Evolutionary conservation across 2,329 filamentous ascomycete genomes (phyloP).

Genomic region (Metarhizium guizhouense): DNA sequence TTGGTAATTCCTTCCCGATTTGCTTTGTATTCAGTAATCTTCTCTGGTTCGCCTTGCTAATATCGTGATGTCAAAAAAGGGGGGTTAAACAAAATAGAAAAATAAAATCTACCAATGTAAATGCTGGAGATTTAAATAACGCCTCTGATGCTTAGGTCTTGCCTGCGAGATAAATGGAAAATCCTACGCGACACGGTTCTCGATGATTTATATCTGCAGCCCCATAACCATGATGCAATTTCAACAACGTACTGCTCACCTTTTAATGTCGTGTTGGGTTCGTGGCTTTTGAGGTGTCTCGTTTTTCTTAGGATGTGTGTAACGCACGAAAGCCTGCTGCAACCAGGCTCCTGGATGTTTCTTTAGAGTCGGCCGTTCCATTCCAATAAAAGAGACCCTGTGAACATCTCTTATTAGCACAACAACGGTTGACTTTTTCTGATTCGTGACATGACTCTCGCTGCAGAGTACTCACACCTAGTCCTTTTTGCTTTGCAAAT

Average conservation of each 20-base stretch:
- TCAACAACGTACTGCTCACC: not conserved
- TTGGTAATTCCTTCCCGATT: too few species aligned
- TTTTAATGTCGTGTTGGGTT: not conserved
- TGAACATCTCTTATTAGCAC: constrained; percentile 4
- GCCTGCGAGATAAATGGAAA: not conserved
- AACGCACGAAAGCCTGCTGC: constrained; percentile 47
- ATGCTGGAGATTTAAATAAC: not conserved
- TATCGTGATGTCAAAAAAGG: too few species aligned
- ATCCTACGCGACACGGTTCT: not conserved
- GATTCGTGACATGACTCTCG: not conserved
- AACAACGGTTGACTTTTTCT: not conserved
- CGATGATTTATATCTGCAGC: not conserved
- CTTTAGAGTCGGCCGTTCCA: constrained; percentile 59
- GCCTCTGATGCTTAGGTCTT: not conserved
- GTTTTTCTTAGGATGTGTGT: constrained; percentile 14
- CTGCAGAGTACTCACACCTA: constrained; percentile 44
- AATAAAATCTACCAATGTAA: not conserved
- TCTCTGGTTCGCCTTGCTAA: too few species aligned
- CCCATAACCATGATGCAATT: not conserved
- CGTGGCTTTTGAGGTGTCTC: not conserved
- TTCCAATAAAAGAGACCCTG: constrained; percentile 77
- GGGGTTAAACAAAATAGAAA: too few species aligned
- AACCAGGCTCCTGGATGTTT: constrained; percentile 48
- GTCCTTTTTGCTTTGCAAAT: constrained; percentile 60
- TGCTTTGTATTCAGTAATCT: too few species aligned